Evolutionary conservation across 2,329 filamentous ascomycete species (phyloP).

Genomic region (Penicillium sp.): DNA sequence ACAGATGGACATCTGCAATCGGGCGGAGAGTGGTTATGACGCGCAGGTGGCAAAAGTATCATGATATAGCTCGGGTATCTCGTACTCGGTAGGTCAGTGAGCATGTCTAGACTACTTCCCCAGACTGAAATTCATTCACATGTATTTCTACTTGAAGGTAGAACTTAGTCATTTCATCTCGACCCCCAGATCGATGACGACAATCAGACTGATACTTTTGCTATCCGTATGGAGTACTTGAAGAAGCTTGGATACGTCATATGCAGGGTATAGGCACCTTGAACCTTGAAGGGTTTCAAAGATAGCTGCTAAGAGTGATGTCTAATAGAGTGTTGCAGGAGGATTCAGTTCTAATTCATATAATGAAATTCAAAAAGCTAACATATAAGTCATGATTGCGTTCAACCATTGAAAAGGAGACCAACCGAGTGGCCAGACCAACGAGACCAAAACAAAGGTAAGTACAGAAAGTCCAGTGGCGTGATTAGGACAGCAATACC

Average conservation of each 20-base stretch:
- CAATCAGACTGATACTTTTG: too few species aligned
- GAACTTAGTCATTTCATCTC: too few species aligned
- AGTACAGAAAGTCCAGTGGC: slow-evolving; percentile 4
- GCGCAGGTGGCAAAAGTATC: slow-evolving; percentile 7
- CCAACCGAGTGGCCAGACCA: slow-evolving; percentile 2
- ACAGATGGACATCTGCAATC: neutral
- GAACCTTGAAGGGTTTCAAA: neutral
- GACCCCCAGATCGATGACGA: too few species aligned
- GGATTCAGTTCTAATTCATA: neutral
- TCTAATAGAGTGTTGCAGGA: neutral
- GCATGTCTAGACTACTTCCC: neutral
- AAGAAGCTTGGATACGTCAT: neutral
- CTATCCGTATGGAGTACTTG: neutral
- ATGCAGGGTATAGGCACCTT: neutral
- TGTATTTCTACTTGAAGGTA: too few species aligned
- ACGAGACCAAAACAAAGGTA: slow-evolving; percentile 49
- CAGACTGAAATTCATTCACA: too few species aligned
- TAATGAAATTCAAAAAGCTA: slow-evolving; percentile 15
- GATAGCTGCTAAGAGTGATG: neutral
- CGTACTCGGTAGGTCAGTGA: neutral
- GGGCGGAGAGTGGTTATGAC: slow-evolving; percentile 2
- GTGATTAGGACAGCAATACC: neutral
- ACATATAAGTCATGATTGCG: slow-evolving; percentile 25
- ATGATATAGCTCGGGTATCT: neutral
- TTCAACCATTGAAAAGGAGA: slow-evolving; percentile 16